Evolutionary conservation across 2,329 filamentous ascomycete genomes (phyloP).

Genomic region (Penicillium sp.): DNA sequence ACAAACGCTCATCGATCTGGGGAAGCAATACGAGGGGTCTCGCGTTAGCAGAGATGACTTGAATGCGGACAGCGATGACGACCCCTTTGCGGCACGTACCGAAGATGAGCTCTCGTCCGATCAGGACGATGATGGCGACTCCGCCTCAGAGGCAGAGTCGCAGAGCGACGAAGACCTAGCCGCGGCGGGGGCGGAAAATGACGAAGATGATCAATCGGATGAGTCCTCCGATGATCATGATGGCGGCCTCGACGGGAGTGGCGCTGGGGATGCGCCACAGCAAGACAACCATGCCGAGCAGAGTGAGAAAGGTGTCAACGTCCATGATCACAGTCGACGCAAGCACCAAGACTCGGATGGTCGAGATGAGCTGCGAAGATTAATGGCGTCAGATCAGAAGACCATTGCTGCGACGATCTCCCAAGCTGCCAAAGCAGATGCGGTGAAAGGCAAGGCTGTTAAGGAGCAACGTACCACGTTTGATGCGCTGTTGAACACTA

Average conservation of each 20-base stretch:
- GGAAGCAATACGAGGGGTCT: constrained; percentile 77
- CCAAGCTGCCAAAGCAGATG: constrained; percentile 72
- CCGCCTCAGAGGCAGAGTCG: neutral
- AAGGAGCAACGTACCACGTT: constrained; percentile 83
- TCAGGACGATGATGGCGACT: constrained; percentile 19
- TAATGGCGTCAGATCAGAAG: constrained; percentile 70
- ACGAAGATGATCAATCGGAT: constrained; percentile 27
- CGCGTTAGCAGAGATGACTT: constrained; percentile 71
- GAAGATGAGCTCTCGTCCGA: constrained; percentile 36
- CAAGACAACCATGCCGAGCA: no score
- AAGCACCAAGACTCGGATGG: constrained; percentile 29
- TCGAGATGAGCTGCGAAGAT: constrained; percentile 63
- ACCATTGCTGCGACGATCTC: constrained; percentile 64
- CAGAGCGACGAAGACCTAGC: constrained; percentile 2
- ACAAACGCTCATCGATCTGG: constrained; percentile 67
- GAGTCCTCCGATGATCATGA: constrained; percentile 8
- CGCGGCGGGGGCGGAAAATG: constrained; percentile 22
- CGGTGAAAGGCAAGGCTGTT: constrained; percentile 82
- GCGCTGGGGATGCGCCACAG: no score
- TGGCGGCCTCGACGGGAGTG: no score
- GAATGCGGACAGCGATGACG: constrained; percentile 57
- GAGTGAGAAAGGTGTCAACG: constrained; percentile 4
- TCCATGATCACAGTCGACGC: constrained; percentile 5
- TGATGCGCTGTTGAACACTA: constrained; percentile 82
- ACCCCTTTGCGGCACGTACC: constrained; percentile 42